These are phyloP conservation scores for Isatis lusitanica DNA, from an alignment of 441 rosid species.

Conservation along the genomic window DNA sequence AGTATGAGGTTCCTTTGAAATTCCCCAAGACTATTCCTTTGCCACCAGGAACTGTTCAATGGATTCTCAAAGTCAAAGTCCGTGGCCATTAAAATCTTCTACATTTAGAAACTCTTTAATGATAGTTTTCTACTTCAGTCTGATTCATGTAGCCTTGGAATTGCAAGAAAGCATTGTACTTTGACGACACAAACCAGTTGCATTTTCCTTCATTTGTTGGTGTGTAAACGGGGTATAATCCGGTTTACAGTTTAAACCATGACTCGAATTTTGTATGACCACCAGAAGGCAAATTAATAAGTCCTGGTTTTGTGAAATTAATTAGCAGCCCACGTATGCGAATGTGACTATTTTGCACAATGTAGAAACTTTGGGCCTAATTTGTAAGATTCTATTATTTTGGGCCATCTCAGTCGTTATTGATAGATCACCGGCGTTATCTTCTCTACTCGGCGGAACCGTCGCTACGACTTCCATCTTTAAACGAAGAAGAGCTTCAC, in stretches of 20 bases:
- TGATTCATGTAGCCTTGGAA: conserved; percentile 15
- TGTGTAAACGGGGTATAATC: conserved; percentile 7
- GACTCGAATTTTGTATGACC: conserved; percentile 7
- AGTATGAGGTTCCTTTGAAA: conserved; percentile 69
- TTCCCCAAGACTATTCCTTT: conserved; percentile 80
- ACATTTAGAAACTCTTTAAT: background rate
- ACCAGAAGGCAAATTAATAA: background rate
- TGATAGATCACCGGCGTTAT: conserved; percentile 23
- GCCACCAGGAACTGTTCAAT: conserved; percentile 75
- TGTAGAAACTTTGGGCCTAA: background rate
- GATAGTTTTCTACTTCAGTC: conserved; percentile 19
- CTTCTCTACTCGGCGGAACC: background rate
- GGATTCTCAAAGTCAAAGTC: conserved; percentile 77
- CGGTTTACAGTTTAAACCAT: conserved; percentile 8
- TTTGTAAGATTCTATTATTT: background rate
- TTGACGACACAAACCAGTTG: background rate
- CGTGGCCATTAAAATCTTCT: conserved; percentile 56
- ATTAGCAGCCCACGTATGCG: background rate
- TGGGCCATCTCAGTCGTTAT: background rate
- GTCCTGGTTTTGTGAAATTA: background rate
- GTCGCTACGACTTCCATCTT: background rate
- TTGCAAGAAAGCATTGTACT: conserved; percentile 15
- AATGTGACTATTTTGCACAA: background rate
- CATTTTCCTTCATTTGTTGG: conserved; percentile 3
- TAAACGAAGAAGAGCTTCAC: conserved; percentile 6